phyloP scores from a whole-genome alignment of 768 basidiomycete genomes.

The Candolleomyces efflorescens region DNA sequence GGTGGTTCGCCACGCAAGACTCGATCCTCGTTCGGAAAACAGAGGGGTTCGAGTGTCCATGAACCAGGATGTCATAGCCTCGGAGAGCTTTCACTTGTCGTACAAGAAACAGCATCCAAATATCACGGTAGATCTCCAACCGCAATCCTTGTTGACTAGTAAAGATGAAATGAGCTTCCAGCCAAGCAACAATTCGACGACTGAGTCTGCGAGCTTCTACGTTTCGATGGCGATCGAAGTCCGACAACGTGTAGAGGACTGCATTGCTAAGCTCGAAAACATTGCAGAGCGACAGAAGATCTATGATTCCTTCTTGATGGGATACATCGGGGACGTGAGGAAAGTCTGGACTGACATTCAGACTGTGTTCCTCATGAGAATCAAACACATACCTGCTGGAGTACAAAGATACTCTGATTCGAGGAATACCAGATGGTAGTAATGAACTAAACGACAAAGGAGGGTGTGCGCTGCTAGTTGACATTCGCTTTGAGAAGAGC shows the following conservation, averaged over 20 bases:
- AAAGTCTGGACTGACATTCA: neutral
- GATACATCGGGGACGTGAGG: neutral
- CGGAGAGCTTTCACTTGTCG: neutral
- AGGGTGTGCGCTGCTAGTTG: neutral
- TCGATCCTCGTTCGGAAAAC: neutral
- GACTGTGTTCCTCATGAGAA: too few relatives aligned
- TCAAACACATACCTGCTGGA: neutral
- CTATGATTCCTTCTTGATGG: neutral
- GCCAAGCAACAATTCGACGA: neutral
- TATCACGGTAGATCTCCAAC: neutral
- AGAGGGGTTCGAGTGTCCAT: neutral
- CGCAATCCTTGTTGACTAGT: neutral
- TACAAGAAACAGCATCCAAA: neutral
- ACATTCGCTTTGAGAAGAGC: neutral
- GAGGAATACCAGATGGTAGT: neutral
- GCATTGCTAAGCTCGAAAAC: neutral
- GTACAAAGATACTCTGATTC: neutral
- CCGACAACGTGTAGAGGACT: neutral
- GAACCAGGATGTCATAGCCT: neutral
- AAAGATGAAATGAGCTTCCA: neutral
- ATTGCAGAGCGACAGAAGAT: neutral
- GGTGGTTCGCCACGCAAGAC: neutral
- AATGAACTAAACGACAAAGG: neutral
- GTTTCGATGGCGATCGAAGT: neutral
- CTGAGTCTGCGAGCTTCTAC: neutral